Conservation (phyloP, 805 yeast genomes). For the Candida yuanshanica region DNA sequence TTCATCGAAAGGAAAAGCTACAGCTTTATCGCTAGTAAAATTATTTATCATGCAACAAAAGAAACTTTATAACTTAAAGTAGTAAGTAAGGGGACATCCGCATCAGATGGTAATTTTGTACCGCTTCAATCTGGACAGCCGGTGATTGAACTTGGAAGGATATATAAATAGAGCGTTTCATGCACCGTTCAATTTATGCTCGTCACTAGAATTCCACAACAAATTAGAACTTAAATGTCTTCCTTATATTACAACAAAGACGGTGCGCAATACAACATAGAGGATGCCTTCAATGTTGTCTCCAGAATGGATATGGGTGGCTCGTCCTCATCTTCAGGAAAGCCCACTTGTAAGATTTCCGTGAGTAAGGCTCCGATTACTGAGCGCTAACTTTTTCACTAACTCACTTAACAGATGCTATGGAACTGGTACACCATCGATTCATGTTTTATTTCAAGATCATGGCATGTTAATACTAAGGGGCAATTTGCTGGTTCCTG, state of each 20-base stretch:
- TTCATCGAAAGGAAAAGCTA: too few relatives aligned
- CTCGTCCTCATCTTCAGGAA: slow-evolving; percentile 3
- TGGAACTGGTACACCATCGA: slow-evolving; percentile 75
- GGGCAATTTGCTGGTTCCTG: slow-evolving; percentile 73
- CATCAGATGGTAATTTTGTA: too few relatives aligned
- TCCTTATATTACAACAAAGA: slow-evolving; percentile 35
- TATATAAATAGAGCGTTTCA: too few relatives aligned
- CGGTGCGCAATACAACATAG: slow-evolving; percentile 20
- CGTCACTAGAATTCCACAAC: too few relatives aligned
- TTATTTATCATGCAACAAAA: too few relatives aligned
- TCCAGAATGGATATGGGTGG: slow-evolving; percentile 16
- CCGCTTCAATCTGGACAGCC: too few relatives aligned
- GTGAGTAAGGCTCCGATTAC: slow-evolving; percentile 4
- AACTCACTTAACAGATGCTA: slow-evolving; percentile 35
- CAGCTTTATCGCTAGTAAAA: too few relatives aligned
- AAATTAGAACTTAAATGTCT: background rate
- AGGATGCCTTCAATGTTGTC: slow-evolving; percentile 12
- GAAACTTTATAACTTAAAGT: too few relatives aligned
- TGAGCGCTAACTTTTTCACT: background rate
- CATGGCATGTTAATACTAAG: slow-evolving; percentile 56
- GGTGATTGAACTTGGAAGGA: too few relatives aligned
- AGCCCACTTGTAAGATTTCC: slow-evolving; percentile 26
- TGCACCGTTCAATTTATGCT: too few relatives aligned
- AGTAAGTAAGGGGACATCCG: too few relatives aligned
- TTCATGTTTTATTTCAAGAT: slow-evolving; percentile 53